Evolutionary conservation across 192 early-diverging fungal genomes (phyloP).

Genomic region (Backusella psychrophila): DNA sequence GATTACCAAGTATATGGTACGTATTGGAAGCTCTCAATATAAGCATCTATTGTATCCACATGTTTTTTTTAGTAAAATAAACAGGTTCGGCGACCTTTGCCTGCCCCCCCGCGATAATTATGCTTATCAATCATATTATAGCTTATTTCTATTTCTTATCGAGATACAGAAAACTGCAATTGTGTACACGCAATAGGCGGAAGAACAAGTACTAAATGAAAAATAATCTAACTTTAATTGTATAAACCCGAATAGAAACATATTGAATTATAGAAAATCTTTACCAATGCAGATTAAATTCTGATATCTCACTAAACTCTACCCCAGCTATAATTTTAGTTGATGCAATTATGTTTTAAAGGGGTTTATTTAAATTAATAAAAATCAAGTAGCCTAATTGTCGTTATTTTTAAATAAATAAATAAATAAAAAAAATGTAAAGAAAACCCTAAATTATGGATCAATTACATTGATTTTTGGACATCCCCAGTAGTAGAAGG

Average conservation of each 20-base stretch:
- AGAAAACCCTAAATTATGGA: too few species aligned
- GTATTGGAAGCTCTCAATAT: neutral
- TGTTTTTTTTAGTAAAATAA: neutral
- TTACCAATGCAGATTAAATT: neutral
- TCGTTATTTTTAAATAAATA: too few species aligned
- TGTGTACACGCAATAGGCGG: neutral
- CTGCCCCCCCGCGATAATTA: neutral
- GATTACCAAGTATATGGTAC: neutral
- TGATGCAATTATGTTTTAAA: too few species aligned
- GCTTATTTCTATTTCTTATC: neutral
- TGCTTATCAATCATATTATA: neutral
- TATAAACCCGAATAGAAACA: neutral
- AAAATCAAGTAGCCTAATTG: too few species aligned
- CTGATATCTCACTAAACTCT: too few species aligned
- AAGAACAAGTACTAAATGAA: neutral
- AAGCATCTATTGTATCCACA: neutral
- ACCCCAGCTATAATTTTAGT: too few species aligned
- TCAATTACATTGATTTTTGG: too few species aligned
- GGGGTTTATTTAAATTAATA: too few species aligned
- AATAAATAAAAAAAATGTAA: too few species aligned
- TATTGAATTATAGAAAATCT: neutral
- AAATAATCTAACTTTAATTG: neutral
- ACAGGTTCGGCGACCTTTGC: neutral
- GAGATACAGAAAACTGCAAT: neutral
- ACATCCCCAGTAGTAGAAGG: too few species aligned